Evolutionary conservation across 1,284 basidiomycete species (phyloP).

Genomic region (Papiliotrema fonsecae): DNA sequence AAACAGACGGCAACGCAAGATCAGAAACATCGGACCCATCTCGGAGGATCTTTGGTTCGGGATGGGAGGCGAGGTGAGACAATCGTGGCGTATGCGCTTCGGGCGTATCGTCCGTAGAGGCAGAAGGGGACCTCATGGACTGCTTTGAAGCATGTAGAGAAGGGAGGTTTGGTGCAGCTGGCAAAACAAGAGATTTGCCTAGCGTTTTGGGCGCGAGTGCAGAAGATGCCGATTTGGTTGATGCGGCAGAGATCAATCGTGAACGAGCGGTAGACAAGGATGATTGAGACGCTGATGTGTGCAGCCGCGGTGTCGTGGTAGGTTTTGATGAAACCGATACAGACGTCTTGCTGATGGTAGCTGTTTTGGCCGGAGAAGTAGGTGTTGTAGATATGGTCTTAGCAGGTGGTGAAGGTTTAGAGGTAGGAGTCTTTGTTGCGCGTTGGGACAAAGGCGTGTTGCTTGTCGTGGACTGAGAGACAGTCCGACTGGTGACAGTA

Average conservation of each 20-base stretch:
- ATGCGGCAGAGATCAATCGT: neutral
- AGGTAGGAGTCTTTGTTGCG: neutral
- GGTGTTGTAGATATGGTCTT: neutral
- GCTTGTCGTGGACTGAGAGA: neutral
- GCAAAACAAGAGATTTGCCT: neutral
- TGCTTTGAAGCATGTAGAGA: neutral
- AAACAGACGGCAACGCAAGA: constrained; percentile 12
- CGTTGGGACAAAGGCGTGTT: neutral
- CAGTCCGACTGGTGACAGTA: neutral
- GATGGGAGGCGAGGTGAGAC: constrained; percentile 9
- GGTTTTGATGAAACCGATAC: neutral
- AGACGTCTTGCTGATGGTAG: neutral
- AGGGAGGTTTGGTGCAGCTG: neutral
- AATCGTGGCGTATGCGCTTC: constrained; percentile 28
- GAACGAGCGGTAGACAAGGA: neutral
- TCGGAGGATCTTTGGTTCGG: constrained; percentile 21
- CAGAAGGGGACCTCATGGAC: constrained; percentile 23
- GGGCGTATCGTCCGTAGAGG: constrained; percentile 28
- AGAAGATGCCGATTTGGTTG: neutral
- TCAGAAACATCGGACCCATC: constrained; percentile 43
- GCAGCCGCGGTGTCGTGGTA: neutral
- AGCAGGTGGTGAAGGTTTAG: constrained; percentile 1
- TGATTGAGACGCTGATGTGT: neutral
- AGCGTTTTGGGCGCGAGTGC: neutral
- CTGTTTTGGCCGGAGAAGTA: neutral